Evolutionary conservation across 257 asterid species (phyloP).

Genomic region (Cinchona pubescens): DNA sequence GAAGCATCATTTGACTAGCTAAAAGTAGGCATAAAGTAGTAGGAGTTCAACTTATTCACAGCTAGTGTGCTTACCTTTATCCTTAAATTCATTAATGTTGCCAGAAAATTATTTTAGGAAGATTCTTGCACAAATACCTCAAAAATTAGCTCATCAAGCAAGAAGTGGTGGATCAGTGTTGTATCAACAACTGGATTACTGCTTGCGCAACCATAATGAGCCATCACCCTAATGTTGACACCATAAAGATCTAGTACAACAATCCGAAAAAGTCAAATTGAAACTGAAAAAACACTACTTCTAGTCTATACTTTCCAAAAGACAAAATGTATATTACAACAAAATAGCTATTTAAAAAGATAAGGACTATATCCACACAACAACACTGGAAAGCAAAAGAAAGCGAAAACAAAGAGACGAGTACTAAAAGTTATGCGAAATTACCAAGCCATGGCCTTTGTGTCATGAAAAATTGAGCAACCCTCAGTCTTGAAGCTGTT

Average conservation of each 20-base stretch:
- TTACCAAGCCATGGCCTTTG: constrained; percentile 98
- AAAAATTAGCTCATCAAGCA: too few relatives aligned
- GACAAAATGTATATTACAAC: not conserved
- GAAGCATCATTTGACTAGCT: too few relatives aligned
- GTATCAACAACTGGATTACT: constrained; percentile 56
- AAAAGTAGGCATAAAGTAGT: too few relatives aligned
- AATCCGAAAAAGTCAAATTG: too few relatives aligned
- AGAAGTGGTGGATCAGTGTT: too few relatives aligned
- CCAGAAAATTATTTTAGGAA: too few relatives aligned
- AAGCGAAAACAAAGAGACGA: not conserved
- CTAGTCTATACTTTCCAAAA: not conserved
- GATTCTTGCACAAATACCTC: too few relatives aligned
- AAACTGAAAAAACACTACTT: too few relatives aligned
- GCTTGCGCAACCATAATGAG: constrained; percentile 63
- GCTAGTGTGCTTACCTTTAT: too few relatives aligned
- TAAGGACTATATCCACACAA: not conserved
- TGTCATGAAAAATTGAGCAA: constrained; percentile 69
- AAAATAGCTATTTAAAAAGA: not conserved
- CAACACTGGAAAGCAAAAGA: too few relatives aligned
- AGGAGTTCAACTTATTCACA: too few relatives aligned
- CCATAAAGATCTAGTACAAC: constrained; percentile 76
- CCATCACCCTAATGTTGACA: constrained; percentile 80
- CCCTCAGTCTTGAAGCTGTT: constrained; percentile 59
- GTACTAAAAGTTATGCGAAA: not conserved
- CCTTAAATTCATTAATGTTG: too few relatives aligned